Evolutionary conservation across 192 early-diverging fungal species (phyloP).

Genomic region (Coemansia sp.): DNA sequence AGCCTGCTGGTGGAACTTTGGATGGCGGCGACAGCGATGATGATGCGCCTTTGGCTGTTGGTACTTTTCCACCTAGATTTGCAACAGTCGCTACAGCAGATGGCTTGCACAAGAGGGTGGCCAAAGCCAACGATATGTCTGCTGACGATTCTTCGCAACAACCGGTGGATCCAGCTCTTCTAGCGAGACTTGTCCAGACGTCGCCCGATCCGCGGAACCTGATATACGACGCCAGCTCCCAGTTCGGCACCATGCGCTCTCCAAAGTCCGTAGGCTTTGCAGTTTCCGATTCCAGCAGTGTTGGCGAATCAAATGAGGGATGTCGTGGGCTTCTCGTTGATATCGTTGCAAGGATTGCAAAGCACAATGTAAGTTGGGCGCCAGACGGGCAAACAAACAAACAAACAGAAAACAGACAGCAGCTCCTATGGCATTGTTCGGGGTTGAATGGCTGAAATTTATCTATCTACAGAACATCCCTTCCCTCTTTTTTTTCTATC

Average conservation of each 20-base stretch:
- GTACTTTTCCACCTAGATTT: not conserved
- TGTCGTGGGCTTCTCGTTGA: not conserved
- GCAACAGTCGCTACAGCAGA: not conserved
- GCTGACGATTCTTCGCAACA: not conserved
- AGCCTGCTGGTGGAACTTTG: not conserved
- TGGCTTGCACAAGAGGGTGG: too few relatives aligned
- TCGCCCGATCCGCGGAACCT: slow-evolving; percentile 54
- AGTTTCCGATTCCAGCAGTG: not conserved
- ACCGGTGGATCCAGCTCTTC: not conserved
- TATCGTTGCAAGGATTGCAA: slow-evolving; percentile 7
- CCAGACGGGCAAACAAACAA: too few relatives aligned
- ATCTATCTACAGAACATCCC: not conserved
- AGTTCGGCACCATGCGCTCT: slow-evolving; percentile 53
- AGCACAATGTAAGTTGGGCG: slow-evolving; percentile 8
- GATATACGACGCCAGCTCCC: slow-evolving; percentile 52
- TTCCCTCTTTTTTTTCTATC: not conserved
- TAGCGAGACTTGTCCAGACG: slow-evolving; percentile 38
- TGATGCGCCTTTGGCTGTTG: not conserved
- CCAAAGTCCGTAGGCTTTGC: slow-evolving; percentile 16
- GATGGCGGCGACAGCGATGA: not conserved
- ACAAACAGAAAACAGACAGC: not conserved
- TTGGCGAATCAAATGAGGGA: not conserved
- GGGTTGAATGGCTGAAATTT: not conserved
- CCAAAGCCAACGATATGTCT: not conserved
- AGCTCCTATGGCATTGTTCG: not conserved